Evolutionary conservation across 371 early-diverging fungal genomes (phyloP).

Genomic region (Rhizopus delemar): DNA sequence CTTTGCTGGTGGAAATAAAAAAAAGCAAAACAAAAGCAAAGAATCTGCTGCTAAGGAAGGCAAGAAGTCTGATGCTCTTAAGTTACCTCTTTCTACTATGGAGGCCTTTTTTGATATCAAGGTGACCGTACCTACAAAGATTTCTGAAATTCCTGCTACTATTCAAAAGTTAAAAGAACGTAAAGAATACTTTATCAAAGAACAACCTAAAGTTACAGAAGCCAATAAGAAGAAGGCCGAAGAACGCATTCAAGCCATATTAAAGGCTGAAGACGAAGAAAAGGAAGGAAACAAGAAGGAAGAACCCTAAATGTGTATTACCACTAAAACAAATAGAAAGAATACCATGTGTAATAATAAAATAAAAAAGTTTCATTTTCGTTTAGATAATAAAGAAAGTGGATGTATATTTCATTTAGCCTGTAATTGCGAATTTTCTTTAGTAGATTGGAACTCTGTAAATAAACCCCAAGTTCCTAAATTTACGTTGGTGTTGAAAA

Average conservation of each 20-base stretch:
- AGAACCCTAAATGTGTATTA: not conserved
- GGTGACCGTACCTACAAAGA: conserved; percentile 76
- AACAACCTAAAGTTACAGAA: conserved; percentile 77
- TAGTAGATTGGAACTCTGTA: conserved; percentile 29
- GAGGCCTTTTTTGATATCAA: conserved; percentile 82
- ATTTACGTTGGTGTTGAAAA: conserved; percentile 22
- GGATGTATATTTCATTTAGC: conserved; percentile 10
- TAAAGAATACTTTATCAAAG: conserved; percentile 69
- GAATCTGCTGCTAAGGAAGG: conserved; percentile 50
- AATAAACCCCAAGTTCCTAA: conserved; percentile 26
- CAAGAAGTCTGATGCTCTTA: conserved; percentile 69
- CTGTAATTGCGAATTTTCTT: conserved; percentile 27
- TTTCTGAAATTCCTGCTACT: conserved; percentile 69
- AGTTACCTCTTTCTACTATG: conserved; percentile 79
- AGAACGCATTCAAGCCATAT: conserved; percentile 75
- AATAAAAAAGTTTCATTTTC: not conserved
- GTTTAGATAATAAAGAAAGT: not conserved
- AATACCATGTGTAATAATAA: not conserved
- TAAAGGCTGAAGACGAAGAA: conserved; percentile 55
- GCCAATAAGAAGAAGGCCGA: conserved; percentile 88
- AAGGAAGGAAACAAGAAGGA: not conserved
- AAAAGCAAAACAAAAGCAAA: conserved; percentile 44
- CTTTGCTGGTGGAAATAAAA: conserved; percentile 66
- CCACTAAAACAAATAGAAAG: too few relatives aligned
- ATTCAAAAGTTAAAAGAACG: conserved; percentile 74